Base-by-base conservation (phyloP, 1,284 basidiomycete species). In the Cystobasidiaceae sp. region DNA sequence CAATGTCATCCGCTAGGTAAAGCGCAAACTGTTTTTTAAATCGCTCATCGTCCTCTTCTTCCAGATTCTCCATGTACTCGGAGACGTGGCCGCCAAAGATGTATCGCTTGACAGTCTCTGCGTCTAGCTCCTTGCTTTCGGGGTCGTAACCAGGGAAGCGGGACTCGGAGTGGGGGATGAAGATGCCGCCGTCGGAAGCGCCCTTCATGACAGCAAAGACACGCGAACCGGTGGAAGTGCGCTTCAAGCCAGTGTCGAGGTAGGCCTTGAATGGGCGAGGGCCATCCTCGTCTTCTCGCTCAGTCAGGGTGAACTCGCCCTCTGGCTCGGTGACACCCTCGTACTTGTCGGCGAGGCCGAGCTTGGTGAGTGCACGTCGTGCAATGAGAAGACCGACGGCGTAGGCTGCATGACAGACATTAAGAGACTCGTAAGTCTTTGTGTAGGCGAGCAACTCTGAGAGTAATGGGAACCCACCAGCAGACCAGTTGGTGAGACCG, bases 41-140 rank as follows among this genome's bases (percentile, higher is more conserved):
- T 84, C 93, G 84, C 81, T 97, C 94, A 77, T 97, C 96, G 78
- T 99, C 96, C 82, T 99, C 96, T 84, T 99, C 96, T 82, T 99
- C 96, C 67, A 98, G 83, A 56, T 86, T 89, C 82, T 98, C 92
- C 96, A 98, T 98, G 84, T 97, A 99, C 81, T 98, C 96, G 69
- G 96, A 91, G 68, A 99, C 87, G 79, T 99, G 93, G 21, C 61
- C 61, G 21, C 51, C 61, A 44, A 64, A 64, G 79, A 99, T 98
- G 83, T 99, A 99, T 81, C 93, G 93, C 79, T 94, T 92, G 74
- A 98, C 82, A 51, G 89, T 85, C 78, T 98, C 96, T 61, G 89
- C 86, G 74, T 99, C 93, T 71, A 99, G 84, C 79, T 88, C 82
- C 84, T 99, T 99, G 79, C 81, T 77, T 80, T 99, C 96, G 69